Evolutionary conservation across 2,329 filamentous ascomycete species (phyloP).

Genomic region (Microdochium trichocladiopsis): DNA sequence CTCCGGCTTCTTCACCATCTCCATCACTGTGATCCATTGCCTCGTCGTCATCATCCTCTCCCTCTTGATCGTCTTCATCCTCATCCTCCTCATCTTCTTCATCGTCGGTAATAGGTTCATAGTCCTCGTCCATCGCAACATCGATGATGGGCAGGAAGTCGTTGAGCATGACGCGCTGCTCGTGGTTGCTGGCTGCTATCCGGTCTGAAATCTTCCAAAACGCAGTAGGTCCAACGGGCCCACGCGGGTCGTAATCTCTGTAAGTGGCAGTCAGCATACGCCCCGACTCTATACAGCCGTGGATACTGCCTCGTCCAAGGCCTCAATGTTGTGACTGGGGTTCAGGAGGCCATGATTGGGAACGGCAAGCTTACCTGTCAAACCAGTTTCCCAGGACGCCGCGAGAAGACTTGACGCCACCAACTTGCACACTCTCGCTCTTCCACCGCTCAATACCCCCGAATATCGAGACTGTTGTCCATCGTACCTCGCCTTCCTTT

Average conservation of each 20-base stretch:
- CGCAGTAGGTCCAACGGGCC: conserved; percentile 66
- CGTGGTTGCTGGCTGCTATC: conserved; percentile 15
- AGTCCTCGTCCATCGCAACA: conserved; percentile 11
- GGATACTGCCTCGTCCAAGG: no score
- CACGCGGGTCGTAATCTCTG: conserved; percentile 59
- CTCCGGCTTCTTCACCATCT: conserved; percentile 4
- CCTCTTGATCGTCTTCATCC: conserved; percentile 17
- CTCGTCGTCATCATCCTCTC: conserved; percentile 10
- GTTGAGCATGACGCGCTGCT: conserved; percentile 18
- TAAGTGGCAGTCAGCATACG: not conserved
- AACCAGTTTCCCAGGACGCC: conserved; percentile 75
- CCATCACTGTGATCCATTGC: conserved; percentile 11
- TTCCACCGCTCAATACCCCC: conserved; percentile 64
- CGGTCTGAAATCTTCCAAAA: conserved; percentile 69
- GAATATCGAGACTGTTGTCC: conserved; percentile 62
- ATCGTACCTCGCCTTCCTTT: conserved; percentile 63
- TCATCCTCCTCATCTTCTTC: conserved; percentile 20
- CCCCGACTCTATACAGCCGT: no score
- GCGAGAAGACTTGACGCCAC: conserved; percentile 55
- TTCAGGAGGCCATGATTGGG: no score
- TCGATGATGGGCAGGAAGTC: conserved; percentile 14
- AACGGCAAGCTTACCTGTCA: conserved; percentile 47
- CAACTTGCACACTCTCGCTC: conserved; percentile 71
- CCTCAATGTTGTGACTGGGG: not conserved
- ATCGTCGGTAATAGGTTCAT: conserved; percentile 13